Percentiles rank a stretch among this genome's conserved stretches.
Evolutionary conservation across 306 rosid genomes (phyloP).

Genomic region (Cicer chorassanicum): DNA sequence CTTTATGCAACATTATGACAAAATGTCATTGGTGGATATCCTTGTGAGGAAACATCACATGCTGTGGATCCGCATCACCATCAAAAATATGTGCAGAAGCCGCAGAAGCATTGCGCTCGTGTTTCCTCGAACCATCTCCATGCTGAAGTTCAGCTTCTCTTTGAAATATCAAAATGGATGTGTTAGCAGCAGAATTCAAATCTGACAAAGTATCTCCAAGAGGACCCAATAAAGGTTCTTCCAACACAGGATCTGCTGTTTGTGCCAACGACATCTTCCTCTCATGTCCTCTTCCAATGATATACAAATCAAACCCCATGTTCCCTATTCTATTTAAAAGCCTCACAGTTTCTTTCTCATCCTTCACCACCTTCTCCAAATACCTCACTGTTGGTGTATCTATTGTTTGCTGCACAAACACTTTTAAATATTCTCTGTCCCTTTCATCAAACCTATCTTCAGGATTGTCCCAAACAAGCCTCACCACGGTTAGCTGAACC

Average conservation of each 20-base stretch:
- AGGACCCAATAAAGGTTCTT: slow-evolving; percentile 55
- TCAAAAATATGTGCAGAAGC: not conserved
- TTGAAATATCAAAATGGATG: slow-evolving; percentile 52
- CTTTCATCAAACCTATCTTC: slow-evolving; percentile 40
- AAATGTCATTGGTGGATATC: not conserved
- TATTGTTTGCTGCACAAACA: slow-evolving; percentile 4
- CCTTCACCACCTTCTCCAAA: slow-evolving; percentile 44
- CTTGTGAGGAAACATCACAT: not conserved
- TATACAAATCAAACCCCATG: slow-evolving; percentile 47
- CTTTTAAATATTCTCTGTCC: slow-evolving; percentile 32
- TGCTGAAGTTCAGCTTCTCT: not conserved
- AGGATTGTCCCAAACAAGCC: slow-evolving; percentile 52
- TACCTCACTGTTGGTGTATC: slow-evolving; percentile 36
- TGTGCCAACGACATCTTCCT: slow-evolving; percentile 56
- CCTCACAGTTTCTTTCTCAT: slow-evolving; percentile 48
- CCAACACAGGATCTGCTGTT: slow-evolving; percentile 48
- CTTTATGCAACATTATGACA: not conserved
- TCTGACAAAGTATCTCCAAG: slow-evolving; percentile 55
- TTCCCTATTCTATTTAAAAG: slow-evolving; percentile 47
- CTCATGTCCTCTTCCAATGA: slow-evolving; percentile 53
- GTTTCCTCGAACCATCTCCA: not conserved
- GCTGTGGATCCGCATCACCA: not conserved
- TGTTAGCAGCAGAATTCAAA: slow-evolving; percentile 50
- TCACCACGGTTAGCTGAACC: slow-evolving; percentile 44
- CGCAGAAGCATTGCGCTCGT: not conserved